These are phyloP conservation scores for Cyathus striatus DNA, from an alignment of 768 basidiomycete genomes.

Conservation along the genomic window DNA sequence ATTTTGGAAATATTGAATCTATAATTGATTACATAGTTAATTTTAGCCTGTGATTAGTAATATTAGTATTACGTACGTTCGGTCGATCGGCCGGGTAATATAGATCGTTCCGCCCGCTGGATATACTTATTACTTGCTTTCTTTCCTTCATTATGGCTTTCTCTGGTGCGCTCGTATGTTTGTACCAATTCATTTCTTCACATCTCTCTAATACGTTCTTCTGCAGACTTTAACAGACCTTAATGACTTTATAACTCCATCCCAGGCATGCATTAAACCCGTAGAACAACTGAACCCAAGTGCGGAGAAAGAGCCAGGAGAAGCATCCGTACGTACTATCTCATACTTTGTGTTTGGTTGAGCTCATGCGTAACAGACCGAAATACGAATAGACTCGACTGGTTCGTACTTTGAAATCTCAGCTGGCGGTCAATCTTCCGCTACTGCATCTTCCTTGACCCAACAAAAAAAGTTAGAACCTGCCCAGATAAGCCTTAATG, in stretches of 20 bases:
- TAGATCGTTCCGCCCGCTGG: too few relatives aligned
- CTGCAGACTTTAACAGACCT: constrained; percentile 83
- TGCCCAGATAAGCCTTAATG: constrained; percentile 94
- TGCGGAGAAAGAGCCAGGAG: constrained; percentile 24
- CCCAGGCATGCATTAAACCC: constrained; percentile 97
- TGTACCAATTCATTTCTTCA: constrained; percentile 1
- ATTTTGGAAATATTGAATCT: too few relatives aligned
- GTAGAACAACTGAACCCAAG: constrained; percentile 46
- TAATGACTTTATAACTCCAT: constrained; percentile 95
- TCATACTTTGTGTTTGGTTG: background rate
- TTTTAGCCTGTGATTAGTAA: too few relatives aligned
- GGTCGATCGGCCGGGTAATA: too few relatives aligned
- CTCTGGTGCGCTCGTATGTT: constrained; percentile 77
- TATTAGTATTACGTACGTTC: too few relatives aligned
- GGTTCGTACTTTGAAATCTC: constrained; percentile 88
- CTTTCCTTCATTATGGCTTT: constrained; percentile 60
- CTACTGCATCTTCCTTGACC: constrained; percentile 6
- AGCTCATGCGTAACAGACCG: constrained; percentile 51
- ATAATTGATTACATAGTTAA: too few relatives aligned
- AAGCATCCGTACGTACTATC: constrained; percentile 26
- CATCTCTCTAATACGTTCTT: constrained; percentile 4
- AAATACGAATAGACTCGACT: constrained; percentile 82
- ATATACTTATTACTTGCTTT: constrained; percentile 1
- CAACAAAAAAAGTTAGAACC: constrained; percentile 70
- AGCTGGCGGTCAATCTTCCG: constrained; percentile 7